Evolutionary conservation across 75 land plant genomes (phyloP), one percentile per base, ranked within the genome.

Genomic region (Cunninghamia lanceolata): DNA sequence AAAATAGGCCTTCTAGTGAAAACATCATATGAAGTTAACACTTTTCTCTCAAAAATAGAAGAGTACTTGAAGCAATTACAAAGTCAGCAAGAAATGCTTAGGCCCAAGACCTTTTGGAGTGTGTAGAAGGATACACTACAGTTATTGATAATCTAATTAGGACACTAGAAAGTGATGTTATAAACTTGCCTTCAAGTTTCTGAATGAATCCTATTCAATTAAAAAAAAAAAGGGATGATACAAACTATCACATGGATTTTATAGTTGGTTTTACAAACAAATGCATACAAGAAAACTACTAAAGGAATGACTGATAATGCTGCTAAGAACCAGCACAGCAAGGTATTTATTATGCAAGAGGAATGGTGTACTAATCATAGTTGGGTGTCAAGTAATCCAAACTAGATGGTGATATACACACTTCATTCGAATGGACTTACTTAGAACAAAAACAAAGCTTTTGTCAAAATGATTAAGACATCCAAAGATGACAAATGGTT

Each of bases 221-320:
- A n/a, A n/a, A n/a, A n/a, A n/a, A 90, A 97, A 97, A 88, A 97
- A 97, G 99, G 97, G 96, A 95, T 82, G 97, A 95, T 63, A 93
- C 95, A n/a, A 97, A 97, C 81, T 95, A 86, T 79, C 99, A 97
- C 71, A 95, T 97, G 96, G 83, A 97, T 83, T 78, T 95, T 66
- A 97, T 97, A 10, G 94, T 96, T 83, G 97, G 93, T 0, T 92
- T 96, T 74, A 97, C 99, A 25, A 96, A 96, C 84, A n/a, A n/a
- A 94, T 96, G 97, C 92, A 97, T 3, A 97, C 99, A 74, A 92
- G 99, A 80, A 97, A 97, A n/a, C n/a, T n/a, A n/a, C n/a, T n/a
- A n/a, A n/a, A n/a, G n/a, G n/a, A n/a, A n/a, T n/a, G n/a, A n/a
- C n/a, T n/a, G n/a, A n/a, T n/a, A n/a, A n/a, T n/a, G n/a, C n/a